phyloP scores from a whole-genome alignment of 257 asterid genomes.

The Solanum pennellii region DNA sequence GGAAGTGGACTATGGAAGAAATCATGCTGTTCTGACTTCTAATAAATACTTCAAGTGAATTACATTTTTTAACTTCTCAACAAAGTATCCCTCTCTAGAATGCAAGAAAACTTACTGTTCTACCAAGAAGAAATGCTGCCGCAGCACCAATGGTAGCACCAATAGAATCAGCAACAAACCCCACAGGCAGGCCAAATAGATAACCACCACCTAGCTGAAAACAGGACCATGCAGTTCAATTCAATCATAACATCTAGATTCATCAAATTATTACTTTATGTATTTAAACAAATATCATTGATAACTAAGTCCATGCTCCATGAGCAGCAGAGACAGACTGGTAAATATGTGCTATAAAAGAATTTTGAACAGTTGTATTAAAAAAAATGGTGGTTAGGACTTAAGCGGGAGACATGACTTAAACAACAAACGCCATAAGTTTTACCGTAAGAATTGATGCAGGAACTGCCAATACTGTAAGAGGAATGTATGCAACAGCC shows the following conservation, averaged over 20 bases:
- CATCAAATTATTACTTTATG: background rate
- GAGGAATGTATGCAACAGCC: constrained; percentile 89
- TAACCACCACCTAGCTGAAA: constrained; percentile 98
- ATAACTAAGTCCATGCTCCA: background rate
- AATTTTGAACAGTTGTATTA: background rate
- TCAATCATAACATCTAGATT: background rate
- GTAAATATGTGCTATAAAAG: background rate
- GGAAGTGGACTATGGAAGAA: background rate
- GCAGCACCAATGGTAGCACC: constrained; percentile 96
- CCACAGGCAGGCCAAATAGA: constrained; percentile 95
- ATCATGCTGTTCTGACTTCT: background rate
- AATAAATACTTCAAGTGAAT: background rate
- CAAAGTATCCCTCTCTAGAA: background rate
- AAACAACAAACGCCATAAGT: background rate
- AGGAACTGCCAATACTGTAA: constrained; percentile 92
- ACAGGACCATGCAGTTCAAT: constrained; percentile 1
- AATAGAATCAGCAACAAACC: constrained; percentile 86
- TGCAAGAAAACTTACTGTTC: constrained; percentile 59
- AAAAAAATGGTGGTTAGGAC: background rate
- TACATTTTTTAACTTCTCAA: background rate
- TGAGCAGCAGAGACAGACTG: background rate
- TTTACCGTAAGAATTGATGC: constrained; percentile 91
- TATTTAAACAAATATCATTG: background rate
- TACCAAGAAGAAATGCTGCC: constrained; percentile 92
- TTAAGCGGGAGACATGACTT: background rate